Percentiles rank a stretch among this genome's conserved stretches.
Evolutionary conservation across 768 basidiomycete genomes (phyloP).

Genomic region (Arthromyces matolae): DNA sequence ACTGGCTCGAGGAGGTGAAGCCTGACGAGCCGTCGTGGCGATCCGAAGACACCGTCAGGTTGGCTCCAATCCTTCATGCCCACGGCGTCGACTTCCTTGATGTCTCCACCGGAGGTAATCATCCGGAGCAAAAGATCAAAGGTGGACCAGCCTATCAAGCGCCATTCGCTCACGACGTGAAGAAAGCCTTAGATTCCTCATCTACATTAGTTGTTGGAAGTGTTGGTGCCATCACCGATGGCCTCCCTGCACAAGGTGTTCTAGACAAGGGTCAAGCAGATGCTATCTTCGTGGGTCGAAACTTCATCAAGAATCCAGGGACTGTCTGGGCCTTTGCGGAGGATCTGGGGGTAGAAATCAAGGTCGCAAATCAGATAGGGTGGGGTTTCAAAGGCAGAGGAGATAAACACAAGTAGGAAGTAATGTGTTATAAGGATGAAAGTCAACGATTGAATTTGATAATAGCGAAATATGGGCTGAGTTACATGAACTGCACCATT

Average conservation of each 20-base stretch:
- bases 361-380: constrained; percentile 49
- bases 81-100: constrained; percentile 77
- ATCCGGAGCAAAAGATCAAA: constrained; percentile 36
- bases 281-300: constrained; percentile 48
- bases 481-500: no score
- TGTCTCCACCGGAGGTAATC: constrained; percentile 62
- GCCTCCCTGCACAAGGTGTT: constrained; percentile 53
- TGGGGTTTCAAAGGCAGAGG: constrained; percentile 48
- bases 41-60: constrained; percentile 59
- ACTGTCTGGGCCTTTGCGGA: constrained; percentile 51
- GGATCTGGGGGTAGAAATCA: constrained; percentile 46
- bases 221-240: constrained; percentile 53
- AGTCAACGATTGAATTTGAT: no score
- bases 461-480: no score
- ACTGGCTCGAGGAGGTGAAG: constrained; percentile 61
- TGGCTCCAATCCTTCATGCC: constrained; percentile 54
- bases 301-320: constrained; percentile 61
- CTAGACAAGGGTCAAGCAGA: constrained; percentile 59
- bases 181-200: constrained; percentile 37
- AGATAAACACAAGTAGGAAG: neutral
- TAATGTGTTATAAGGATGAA: no score
- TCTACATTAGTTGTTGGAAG: constrained; percentile 40
- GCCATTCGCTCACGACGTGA: constrained; percentile 49
- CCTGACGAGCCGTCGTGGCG: constrained; percentile 66
- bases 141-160: constrained; percentile 48